A percentile compares a stretch with the other conserved stretches of the same genome.
Evolutionary conservation across 2,329 filamentous ascomycete species (phyloP).

Genomic region (Conoideocrella luteorostrata): DNA sequence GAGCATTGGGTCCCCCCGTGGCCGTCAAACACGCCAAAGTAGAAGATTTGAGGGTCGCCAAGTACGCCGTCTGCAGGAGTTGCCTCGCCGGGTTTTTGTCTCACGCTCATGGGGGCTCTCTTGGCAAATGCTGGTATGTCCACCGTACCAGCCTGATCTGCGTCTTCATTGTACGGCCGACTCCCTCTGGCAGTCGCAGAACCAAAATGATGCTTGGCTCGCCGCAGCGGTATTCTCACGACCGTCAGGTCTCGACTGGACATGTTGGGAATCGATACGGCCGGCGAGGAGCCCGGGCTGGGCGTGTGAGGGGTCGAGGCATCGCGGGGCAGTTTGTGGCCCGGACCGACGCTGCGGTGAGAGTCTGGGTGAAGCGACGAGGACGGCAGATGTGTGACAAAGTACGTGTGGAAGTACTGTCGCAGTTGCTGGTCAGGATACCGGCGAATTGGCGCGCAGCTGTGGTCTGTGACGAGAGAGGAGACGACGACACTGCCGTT

Average conservation of each 20-base stretch:
- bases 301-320: constrained; percentile 73
- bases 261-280: constrained; percentile 53
- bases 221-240: constrained; percentile 86
- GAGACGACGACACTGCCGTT: no score
- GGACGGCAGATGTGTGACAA: constrained; percentile 90
- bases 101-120: constrained; percentile 61
- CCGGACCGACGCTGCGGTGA: constrained; percentile 52
- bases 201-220: constrained; percentile 94
- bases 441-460: not conserved
- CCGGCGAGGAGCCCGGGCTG: constrained; percentile 46
- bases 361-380: constrained; percentile 89
- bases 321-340: constrained; percentile 81
- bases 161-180: constrained; percentile 86
- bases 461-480: constrained; percentile 3
- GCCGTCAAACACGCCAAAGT: constrained; percentile 94
- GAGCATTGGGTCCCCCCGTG: constrained; percentile 89
- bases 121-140: constrained; percentile 90
- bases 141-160: constrained; percentile 89
- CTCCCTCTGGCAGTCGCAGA: constrained; percentile 72
- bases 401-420: constrained; percentile 80
- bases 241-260: constrained; percentile 75
- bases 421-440: constrained; percentile 7
- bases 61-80: constrained; percentile 68
- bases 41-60: constrained; percentile 94
- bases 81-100: constrained; percentile 48